Base-by-base conservation (phyloP, 2,329 filamentous ascomycete genomes). In the Colletotrichum brevisporum region DNA sequence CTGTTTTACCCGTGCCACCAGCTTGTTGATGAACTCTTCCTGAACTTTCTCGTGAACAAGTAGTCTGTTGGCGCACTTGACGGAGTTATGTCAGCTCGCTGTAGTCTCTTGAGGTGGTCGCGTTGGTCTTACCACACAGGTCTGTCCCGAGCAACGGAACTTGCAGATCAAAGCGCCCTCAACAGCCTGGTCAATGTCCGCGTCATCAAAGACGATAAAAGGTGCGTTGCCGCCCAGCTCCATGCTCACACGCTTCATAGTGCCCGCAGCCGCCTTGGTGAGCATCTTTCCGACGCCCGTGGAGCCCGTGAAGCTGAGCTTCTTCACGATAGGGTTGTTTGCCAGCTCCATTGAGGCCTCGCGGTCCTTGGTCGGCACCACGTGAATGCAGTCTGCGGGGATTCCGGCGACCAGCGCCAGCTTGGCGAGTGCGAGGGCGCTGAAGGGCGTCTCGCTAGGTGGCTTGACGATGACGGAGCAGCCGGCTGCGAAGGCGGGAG, bases 191-290 rank as follows among this genome's bases (percentile, higher is more conserved):
- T 92, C 90, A 18, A 94, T 81, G 74, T 93, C 89, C 16, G 91
- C 88, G 74, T 93, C 91, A 72, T 93, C 91, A 74, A 94, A 94
- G 45, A 94, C 90, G 69, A 94, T 93, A 78, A 93, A 93, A 1
- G 91, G 91, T 0, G 91, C 90, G 76, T 93, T 94, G 24, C 91
- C 91, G 39, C 91, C 91, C 5, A 94, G 85, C 75, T 94, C 91
- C 76, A 93, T 92, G 1, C 89, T 91, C 1, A 93, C 84, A 78
- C 93, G 93, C 85, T 94, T 93, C 54, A 93, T 79, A 0, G 90
- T 93, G 12, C 86, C 85, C 0, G 91, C 83, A 2, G 89, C 88
- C 77, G 93, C 91, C 82, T 90, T 91, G 89, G 93, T 92, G 50
- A 93, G 84, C 43, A 82, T 73, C 70, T 78, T 80, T 12, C 82